Evolutionary conservation across 495 filamentous ascomycete species (phyloP).

Genomic region (Penicillium ochrochloron): DNA sequence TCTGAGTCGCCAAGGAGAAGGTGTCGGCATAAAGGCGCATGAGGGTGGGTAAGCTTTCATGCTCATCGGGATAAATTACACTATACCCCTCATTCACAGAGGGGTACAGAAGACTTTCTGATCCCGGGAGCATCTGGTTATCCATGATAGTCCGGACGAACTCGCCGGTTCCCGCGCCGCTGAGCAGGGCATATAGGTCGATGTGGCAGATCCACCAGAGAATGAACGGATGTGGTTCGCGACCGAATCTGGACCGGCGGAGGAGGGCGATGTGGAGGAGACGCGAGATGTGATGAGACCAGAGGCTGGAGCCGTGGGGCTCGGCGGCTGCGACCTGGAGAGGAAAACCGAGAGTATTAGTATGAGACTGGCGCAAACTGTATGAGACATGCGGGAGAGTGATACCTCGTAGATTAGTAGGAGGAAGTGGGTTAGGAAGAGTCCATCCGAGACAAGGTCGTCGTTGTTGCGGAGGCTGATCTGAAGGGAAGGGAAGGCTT

Average conservation of each 20-base stretch:
- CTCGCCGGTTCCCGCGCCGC: conserved; percentile 55
- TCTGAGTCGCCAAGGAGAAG: conserved; percentile 43
- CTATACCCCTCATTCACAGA: conserved; percentile 31
- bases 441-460: conserved; percentile 60
- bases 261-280: conserved; percentile 55
- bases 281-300: conserved; percentile 60
- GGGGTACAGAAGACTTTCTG: conserved; percentile 41
- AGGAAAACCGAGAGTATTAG: neutral
- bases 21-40: conserved; percentile 52
- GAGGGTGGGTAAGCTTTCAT: conserved; percentile 44
- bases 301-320: conserved; percentile 53
- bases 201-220: conserved; percentile 62
- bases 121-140: conserved; percentile 53
- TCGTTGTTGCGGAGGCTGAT: conserved; percentile 47
- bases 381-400: no score
- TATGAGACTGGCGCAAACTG: neutral
- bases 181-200: conserved; percentile 60
- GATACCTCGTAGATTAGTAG: conserved; percentile 62
- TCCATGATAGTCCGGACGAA: conserved; percentile 54
- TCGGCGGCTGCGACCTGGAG: conserved; percentile 52
- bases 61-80: conserved; percentile 42
- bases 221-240: conserved; percentile 56
- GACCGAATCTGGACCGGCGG: conserved; percentile 48
- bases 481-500: conserved; percentile 56
- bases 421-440: conserved; percentile 64